Evolutionary conservation across 2,329 filamentous ascomycete genomes (phyloP).

Genomic region (Aciculosporium take): DNA sequence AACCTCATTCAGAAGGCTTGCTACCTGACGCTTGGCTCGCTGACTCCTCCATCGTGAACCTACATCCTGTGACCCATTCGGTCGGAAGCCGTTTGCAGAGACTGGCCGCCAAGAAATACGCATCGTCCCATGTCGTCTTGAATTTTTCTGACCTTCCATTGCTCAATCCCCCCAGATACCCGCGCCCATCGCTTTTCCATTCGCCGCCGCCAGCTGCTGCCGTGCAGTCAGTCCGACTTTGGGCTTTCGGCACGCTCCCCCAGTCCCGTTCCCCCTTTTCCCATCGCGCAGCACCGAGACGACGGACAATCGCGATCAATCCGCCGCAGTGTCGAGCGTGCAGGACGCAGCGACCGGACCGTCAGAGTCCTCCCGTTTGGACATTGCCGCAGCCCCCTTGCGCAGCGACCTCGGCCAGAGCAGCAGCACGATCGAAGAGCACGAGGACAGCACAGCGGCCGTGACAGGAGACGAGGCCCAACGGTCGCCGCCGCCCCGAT

Average conservation of each 20-base stretch:
- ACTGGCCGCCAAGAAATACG: neutral
- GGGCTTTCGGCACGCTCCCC: neutral
- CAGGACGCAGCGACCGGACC: conserved; percentile 20
- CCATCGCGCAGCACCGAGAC: conserved; percentile 5
- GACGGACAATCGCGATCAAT: conserved; percentile 12
- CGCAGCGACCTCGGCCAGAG: conserved; percentile 13
- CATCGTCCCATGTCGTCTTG: neutral
- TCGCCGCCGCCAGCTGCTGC: neutral
- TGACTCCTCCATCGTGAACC: neutral
- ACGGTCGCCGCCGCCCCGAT: conserved; percentile 44
- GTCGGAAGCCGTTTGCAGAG: neutral
- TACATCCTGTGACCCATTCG: neutral
- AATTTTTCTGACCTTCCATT: neutral
- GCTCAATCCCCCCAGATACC: neutral
- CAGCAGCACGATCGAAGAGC: conserved; percentile 10
- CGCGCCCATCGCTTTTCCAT: neutral
- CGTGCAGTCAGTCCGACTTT: neutral
- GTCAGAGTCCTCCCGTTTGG: conserved; percentile 18
- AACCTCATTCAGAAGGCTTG: conserved; percentile 1
- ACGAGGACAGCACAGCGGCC: conserved; percentile 11
- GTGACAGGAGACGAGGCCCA: conserved; percentile 16
- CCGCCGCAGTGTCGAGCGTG: conserved; percentile 25
- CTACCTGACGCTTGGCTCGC: conserved; percentile 1
- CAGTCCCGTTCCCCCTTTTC: neutral
- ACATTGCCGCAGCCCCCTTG: conserved; percentile 18